Percentiles rank a stretch among this genome's conserved stretches.
These are phyloP conservation scores for Waltiozyma solani DNA, from an alignment of 1,139 yeast genomes.

Conservation along the genomic window DNA sequence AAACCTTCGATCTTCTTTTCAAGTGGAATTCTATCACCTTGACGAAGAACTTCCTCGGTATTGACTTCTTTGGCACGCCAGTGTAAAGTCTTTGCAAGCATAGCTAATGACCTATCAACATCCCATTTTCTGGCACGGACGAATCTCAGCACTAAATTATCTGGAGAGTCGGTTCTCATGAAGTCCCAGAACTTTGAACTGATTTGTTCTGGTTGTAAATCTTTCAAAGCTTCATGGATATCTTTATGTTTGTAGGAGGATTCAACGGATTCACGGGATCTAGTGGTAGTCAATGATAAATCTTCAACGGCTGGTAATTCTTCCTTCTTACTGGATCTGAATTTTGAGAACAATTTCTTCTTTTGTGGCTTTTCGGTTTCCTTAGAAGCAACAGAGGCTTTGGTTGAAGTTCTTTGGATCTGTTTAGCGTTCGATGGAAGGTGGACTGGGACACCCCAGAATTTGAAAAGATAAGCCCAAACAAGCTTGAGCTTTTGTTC, in stretches of 20 bases:
- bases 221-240: slow-evolving; percentile 28
- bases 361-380: slow-evolving; percentile 15
- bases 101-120: slow-evolving; percentile 47
- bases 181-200: slow-evolving; percentile 43
- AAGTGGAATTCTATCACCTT: slow-evolving; percentile 45
- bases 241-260: slow-evolving; percentile 18
- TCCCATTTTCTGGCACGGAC: slow-evolving; percentile 71
- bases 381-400: slow-evolving; percentile 4
- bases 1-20: slow-evolving; percentile 22
- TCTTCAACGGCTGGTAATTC: slow-evolving; percentile 8
- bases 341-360: slow-evolving; percentile 18
- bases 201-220: slow-evolving; percentile 32
- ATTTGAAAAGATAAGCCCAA: slow-evolving; percentile 59
- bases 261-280: slow-evolving; percentile 21
- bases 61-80: slow-evolving; percentile 56
- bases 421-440: too few relatives aligned
- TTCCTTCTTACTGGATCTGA: slow-evolving; percentile 16
- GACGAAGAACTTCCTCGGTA: slow-evolving; percentile 46
- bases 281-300: slow-evolving; percentile 15
- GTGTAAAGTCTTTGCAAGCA: slow-evolving; percentile 54
- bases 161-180: slow-evolving; percentile 61
- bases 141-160: slow-evolving; percentile 55
- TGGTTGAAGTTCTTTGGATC: slow-evolving; percentile 13
- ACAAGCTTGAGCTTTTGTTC: slow-evolving; percentile 63
- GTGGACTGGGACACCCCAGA: slow-evolving; percentile 32